These are phyloP conservation scores for Chytriomyces confervae DNA, from an alignment of 192 early-diverging fungal genomes.

Conservation along the genomic window DNA sequence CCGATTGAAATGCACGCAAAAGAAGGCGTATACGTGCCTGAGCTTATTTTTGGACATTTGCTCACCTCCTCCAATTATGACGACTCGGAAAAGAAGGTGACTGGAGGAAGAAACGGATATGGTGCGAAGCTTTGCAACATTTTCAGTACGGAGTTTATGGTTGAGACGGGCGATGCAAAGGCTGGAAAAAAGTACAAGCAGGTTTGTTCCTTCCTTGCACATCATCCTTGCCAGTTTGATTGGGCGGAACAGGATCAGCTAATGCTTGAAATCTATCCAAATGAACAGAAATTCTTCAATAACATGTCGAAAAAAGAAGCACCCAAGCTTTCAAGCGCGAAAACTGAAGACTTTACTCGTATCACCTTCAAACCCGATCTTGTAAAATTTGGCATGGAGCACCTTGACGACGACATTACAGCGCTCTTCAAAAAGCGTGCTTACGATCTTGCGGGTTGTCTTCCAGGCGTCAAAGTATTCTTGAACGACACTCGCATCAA, in stretches of 20 bases:
- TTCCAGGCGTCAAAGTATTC: conserved; percentile 82
- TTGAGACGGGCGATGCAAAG: conserved; percentile 85
- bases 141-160: conserved; percentile 90
- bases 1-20: conserved; percentile 91
- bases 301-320: conserved; percentile 85
- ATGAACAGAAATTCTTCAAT: conserved; percentile 62
- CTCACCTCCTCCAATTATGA: conserved; percentile 98
- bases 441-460: conserved; percentile 90
- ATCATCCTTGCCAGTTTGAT: background rate
- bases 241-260: conserved; percentile 33
- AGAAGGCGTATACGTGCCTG: conserved; percentile 90
- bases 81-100: conserved; percentile 92
- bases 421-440: conserved; percentile 89
- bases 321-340: conserved; percentile 74
- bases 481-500: conserved; percentile 83
- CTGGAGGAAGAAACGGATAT: conserved; percentile 93
- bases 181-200: conserved; percentile 81
- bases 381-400: conserved; percentile 84
- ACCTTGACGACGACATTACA: conserved; percentile 85
- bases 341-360: conserved; percentile 80
- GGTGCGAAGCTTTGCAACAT: conserved; percentile 94
- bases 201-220: conserved; percentile 38
- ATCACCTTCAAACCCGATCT: conserved; percentile 97
- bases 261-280: background rate
- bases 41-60: conserved; percentile 96